These are phyloP conservation scores for Malus fusca DNA, from an alignment of 306 rosid genomes.

Conservation along the genomic window DNA sequence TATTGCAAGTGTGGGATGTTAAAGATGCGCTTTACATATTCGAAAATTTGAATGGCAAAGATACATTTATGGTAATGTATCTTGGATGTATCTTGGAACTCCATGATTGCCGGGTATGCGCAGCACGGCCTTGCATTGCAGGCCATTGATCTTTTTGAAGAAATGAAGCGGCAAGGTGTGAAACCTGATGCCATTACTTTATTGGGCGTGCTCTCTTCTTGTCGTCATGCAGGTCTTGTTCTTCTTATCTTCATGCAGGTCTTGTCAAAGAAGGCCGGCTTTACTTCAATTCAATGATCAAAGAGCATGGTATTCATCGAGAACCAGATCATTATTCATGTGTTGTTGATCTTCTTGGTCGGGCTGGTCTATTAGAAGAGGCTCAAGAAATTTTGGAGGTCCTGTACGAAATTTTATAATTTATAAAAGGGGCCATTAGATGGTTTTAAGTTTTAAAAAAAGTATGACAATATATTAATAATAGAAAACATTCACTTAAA, in stretches of 20 bases:
- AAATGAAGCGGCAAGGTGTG: constrained; percentile 44
- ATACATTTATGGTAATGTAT: constrained; percentile 21
- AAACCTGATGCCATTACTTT: constrained; percentile 64
- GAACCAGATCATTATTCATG: constrained; percentile 75
- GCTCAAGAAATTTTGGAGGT: constrained; percentile 25
- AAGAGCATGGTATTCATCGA: constrained; percentile 48
- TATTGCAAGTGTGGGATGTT: constrained; percentile 67
- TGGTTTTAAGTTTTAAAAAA: constrained; percentile 8
- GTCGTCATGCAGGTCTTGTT: constrained; percentile 59
- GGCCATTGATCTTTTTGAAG: constrained; percentile 54
- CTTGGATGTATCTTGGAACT: constrained; percentile 84
- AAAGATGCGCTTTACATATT: constrained; percentile 52
- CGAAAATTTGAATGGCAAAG: constrained; percentile 33
- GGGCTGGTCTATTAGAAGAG: constrained; percentile 65
- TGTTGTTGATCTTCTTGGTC: constrained; percentile 72
- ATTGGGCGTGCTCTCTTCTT: constrained; percentile 63
- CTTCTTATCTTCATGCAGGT: too few species aligned
- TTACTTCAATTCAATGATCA: constrained; percentile 60
- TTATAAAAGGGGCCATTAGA: too few species aligned
- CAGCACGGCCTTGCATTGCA: constrained; percentile 61
- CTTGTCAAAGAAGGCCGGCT: constrained; percentile 49
- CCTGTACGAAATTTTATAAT: too few species aligned
- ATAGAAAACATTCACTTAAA: too few species aligned
- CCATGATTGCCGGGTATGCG: constrained; percentile 78
- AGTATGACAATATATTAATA: too few species aligned